Conservation (phyloP, 164 flowering plant genomes). For the Tetracentron sinense region DNA sequence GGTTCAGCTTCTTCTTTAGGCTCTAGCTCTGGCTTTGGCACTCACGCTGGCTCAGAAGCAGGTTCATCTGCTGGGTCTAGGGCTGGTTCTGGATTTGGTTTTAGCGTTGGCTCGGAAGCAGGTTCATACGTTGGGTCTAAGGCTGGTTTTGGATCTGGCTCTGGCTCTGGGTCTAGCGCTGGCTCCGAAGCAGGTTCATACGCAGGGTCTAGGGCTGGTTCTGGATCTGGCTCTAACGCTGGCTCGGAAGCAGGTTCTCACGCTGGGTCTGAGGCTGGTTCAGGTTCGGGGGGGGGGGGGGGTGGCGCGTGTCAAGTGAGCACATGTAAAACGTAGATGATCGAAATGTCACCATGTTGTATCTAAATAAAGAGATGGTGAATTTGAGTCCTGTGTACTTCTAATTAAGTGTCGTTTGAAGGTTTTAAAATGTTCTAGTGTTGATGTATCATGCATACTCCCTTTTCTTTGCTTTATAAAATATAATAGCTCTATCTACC, state of each 20-base stretch:
- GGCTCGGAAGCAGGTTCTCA: no score
- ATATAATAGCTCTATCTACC: no score
- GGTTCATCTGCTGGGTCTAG: conserved; percentile 31
- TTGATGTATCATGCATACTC: no score
- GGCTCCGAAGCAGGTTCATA: conserved; percentile 15
- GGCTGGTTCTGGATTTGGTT: conserved; percentile 25
- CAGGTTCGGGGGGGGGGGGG: neutral
- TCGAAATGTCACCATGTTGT: neutral
- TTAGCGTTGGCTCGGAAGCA: conserved; percentile 9
- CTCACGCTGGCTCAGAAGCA: conserved; percentile 19
- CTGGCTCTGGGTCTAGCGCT: conserved; percentile 5
- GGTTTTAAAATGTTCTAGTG: no score
- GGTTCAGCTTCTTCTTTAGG: conserved; percentile 22
- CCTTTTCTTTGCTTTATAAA: no score
- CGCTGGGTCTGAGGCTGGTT: conserved; percentile 12
- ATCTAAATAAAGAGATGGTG: neutral
- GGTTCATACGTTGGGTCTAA: conserved; percentile 8
- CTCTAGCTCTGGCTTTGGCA: conserved; percentile 30
- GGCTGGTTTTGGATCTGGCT: neutral
- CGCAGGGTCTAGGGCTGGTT: conserved; percentile 16
- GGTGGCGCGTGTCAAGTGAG: no score
- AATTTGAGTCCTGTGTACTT: no score
- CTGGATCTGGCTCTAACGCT: neutral
- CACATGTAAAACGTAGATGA: conserved; percentile 1
- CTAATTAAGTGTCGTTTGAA: no score